Percentiles rank a stretch among this genome's conserved stretches.
Conservation (phyloP, 2,329 filamentous ascomycete species). For the Trichoderma sp. region DNA sequence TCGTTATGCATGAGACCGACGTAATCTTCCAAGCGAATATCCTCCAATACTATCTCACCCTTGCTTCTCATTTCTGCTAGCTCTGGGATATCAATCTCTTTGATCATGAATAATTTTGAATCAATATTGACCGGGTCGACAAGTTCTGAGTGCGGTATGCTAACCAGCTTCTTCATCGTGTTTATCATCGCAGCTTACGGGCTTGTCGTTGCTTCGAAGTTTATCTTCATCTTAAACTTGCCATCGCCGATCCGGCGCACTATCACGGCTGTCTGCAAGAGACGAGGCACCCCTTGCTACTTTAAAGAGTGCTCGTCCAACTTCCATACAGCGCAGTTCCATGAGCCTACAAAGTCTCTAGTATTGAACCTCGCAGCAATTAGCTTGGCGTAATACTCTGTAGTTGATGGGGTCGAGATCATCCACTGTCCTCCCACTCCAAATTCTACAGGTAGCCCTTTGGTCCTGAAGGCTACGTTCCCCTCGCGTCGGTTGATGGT, state of each 20-base stretch:
- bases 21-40: accelerated
- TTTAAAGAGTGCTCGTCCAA: not conserved
- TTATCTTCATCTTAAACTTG: not conserved
- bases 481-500: too few relatives aligned
- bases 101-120: not conserved
- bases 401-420: too few relatives aligned
- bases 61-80: not conserved
- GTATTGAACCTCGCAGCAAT: not conserved
- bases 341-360: too few relatives aligned
- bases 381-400: not conserved
- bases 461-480: too few relatives aligned
- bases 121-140: not conserved
- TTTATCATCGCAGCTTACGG: not conserved
- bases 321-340: not conserved
- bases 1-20: not conserved
- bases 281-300: not conserved
- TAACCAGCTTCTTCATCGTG: not conserved
- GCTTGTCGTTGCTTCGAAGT: not conserved
- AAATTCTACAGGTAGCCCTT: too few relatives aligned
- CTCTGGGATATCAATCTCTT: not conserved
- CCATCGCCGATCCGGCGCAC: not conserved
- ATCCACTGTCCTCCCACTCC: too few relatives aligned
- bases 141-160: accelerated
- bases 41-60: not conserved
- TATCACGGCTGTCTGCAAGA: not conserved